Base-by-base conservation (phyloP, 1,139 yeast species). In the Yamadazyma diddensiae region DNA sequence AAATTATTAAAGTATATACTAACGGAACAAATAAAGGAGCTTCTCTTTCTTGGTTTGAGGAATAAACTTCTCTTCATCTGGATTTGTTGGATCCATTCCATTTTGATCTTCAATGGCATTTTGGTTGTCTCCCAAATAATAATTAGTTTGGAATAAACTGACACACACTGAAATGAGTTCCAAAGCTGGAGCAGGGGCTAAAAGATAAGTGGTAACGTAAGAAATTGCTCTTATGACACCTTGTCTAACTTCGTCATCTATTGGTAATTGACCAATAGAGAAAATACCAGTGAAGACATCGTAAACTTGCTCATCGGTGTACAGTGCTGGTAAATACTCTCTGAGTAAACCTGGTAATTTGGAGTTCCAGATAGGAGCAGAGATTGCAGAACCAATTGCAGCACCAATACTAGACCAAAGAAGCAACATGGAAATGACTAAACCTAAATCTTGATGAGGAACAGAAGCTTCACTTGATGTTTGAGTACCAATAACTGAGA, bases 351-450 rank as follows among this genome's bases (percentile, higher is more conserved):
- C 41, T 8, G 73, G 73, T 29, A 71, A 43, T 23, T 57, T 50
- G 24, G 65, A 55, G 15, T 68, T 55, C 77, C 77, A 71, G 23
- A 72, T 58, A n/a, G 72, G 71, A 34, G 72, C 73, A 19, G 73
- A 61, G 24, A 70, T 53, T 6, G 75, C 59, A 28, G 57, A 47
- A 9, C 77, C 77, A 31, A 73, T 49, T 10, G 73, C 70, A 28
- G 59, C 47, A 26, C 77, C 77, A 39, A 72, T 58, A 28, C 57
- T 52, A 36, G 65, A 60, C 50, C 63, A 57, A 25, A 75, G 52
- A 12, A 57, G 42, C 37, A 70, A 57, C 16, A 72, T 45, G 3
- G 76, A 60, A 33, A 73, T 70, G 19, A 65, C 59, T 22, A 66
- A 52, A 6, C 72, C 71, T 53, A 70, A 52, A 47, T 70, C 70